Conservation (phyloP, 495 filamentous ascomycete species). For the Trichodelitschia bisporula region DNA sequence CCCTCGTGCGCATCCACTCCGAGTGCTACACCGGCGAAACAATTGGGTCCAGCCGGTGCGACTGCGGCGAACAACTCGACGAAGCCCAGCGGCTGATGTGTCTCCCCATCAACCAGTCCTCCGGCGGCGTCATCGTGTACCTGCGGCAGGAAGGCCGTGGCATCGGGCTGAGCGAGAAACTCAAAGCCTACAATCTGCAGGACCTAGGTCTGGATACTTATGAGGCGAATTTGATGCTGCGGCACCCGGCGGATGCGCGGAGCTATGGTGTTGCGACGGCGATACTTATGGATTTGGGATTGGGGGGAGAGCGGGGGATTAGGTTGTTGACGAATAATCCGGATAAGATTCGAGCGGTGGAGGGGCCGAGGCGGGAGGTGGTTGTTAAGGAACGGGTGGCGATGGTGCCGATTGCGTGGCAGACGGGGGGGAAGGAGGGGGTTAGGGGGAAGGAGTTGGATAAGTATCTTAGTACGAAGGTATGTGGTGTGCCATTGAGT, state of each 20-base stretch:
- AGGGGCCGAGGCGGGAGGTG: constrained; percentile 71
- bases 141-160: constrained; percentile 88
- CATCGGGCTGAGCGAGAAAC: constrained; percentile 80
- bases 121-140: constrained; percentile 82
- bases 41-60: constrained; percentile 89
- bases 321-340: constrained; percentile 91
- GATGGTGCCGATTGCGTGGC: constrained; percentile 94
- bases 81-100: constrained; percentile 91
- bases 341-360: constrained; percentile 84
- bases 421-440: constrained; percentile 49
- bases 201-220: constrained; percentile 90
- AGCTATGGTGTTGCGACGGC: constrained; percentile 89
- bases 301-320: constrained; percentile 42
- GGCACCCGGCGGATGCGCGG: constrained; percentile 83
- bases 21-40: constrained; percentile 99
- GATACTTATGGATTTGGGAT: constrained; percentile 67
- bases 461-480: constrained; percentile 85
- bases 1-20: constrained; percentile 83
- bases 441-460: constrained; percentile 75
- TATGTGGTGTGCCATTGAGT: constrained; percentile 15
- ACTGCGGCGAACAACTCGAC: constrained; percentile 94
- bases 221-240: constrained; percentile 73
- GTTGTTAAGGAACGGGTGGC: constrained; percentile 72
- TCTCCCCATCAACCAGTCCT: constrained; percentile 29
- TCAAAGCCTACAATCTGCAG: constrained; percentile 95